Base-by-base conservation (phyloP, 169 alveolate genomes). In the Perkinsus marinus region DNA sequence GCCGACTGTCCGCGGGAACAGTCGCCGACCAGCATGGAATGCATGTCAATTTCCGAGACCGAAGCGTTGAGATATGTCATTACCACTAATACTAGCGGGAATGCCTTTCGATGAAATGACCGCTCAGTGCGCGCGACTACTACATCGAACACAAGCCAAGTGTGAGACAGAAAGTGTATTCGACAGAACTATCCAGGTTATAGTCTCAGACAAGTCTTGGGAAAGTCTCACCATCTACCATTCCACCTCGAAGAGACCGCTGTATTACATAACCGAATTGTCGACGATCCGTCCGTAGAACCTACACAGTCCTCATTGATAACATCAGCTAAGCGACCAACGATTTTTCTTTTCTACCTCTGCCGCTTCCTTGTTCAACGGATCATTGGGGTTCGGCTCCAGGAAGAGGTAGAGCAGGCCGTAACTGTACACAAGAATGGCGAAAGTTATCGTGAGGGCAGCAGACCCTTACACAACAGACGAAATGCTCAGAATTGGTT, bases 401-500 rank as follows among this genome's bases (percentile, higher is more conserved):
- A 39, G 17, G 22, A 46, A 37, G 22, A 39, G 91, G 90, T 39
- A 57, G 39, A 37, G 90, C 22, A 47, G 34, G 36, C 91, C 91
- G 38, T 68, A 41, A 36, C 43, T 79, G 19, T 30, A 26, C 2
- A 0, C 30, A 0, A 43, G 19, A 39, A 0, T 13, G 0, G 19
- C 6, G 90, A 9, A 0, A 92, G 91, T 17, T 39, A 69, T 16
- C 92, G 57, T 34, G 97, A 93, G 93, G 94, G 96, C 89, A 95
- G 92, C 26, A 96, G 95, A 37, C 98, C 46, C 98, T 91, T 96
- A 94, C 89, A 97, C 96, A 47, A 97, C 97, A 38, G 97, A 94
- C n/a, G 96, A 95, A 43, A 97, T 94, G 39, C 97, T 95, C 57
- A 96, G 95, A 89, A 96, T 97, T 19, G 98, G 98, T 92, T 96